Base-by-base conservation (phyloP, 1,139 yeast species). In the Debaryomyces psychrophilus region DNA sequence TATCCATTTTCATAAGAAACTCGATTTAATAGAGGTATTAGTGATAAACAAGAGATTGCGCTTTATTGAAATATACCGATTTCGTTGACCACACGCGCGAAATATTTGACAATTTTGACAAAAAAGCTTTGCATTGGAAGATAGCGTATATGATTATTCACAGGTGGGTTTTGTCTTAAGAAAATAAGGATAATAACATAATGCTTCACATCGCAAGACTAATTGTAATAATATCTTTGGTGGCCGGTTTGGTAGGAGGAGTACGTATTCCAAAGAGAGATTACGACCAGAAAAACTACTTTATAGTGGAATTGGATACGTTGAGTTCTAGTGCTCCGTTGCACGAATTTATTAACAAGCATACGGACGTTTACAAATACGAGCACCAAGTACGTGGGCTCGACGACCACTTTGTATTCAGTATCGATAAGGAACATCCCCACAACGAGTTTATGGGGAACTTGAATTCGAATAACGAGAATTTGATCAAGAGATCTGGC, bases 311-410 rank as follows among this genome's bases (percentile, higher is more conserved):
- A 53, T 44, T 77, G n/a, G 71, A 76, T 52, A 69, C 77, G 4
- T 48, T 65, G 28, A 29, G 27, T 8, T 55, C 66, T 31, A 61
- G 51, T 42, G 48, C 51, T 40, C 68, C 73, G 11, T 63, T 71
- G 23, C 55, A 56, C 8, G 59, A 58, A 14, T 74, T 77, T 52
- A 64, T 71, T 4, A 33, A 55, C 0, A 46, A 55, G n/a, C 69
- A 76, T 60, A 71, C 77, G 11, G 57, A 58, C 11, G 57, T 56
- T 7, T 73, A 65, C 54, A 49, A 52, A 8, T 85, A 68, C 57
- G 90, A 86, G 58, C 87, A 85, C 60, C 76, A 68, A 41, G 79
- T 81, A 2, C 68, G 81, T 27, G 87, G 85, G 0, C 62, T 82
- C 31, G 83, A 79, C 29, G 71, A 81, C 48, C 84, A 82, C 59